Percentiles rank a stretch among this genome's conserved stretches.
Evolutionary conservation across 2,329 filamentous ascomycete genomes (phyloP).

Genomic region (Hymenoscyphus scutula): DNA sequence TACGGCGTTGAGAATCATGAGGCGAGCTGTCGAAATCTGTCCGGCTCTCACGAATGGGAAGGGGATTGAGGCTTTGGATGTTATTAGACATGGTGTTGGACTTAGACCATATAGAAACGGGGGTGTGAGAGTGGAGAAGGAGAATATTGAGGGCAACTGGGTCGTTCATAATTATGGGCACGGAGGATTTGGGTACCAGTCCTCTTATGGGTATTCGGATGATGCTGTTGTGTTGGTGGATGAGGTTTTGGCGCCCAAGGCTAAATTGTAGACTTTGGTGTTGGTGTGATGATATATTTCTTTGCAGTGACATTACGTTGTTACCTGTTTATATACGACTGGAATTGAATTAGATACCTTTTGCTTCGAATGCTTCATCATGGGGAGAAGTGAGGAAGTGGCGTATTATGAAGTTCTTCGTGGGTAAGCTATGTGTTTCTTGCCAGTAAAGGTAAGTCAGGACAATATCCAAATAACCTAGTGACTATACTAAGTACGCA

Average conservation of each 20-base stretch:
- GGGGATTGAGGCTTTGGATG: constrained; percentile 60
- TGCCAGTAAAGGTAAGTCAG: no score
- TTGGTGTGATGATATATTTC: neutral
- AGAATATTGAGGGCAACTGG: constrained; percentile 49
- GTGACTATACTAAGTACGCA: no score
- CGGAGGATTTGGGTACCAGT: constrained; percentile 61
- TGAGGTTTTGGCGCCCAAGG: constrained; percentile 39
- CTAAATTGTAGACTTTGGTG: constrained; percentile 6
- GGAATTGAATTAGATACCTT: no score
- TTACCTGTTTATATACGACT: no score
- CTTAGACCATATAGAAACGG: constrained; percentile 60
- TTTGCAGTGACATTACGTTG: no score
- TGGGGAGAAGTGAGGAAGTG: no score
- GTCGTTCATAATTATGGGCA: constrained; percentile 63
- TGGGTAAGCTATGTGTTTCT: no score
- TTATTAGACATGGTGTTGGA: constrained; percentile 67
- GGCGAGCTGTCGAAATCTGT: constrained; percentile 56
- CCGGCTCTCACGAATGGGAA: constrained; percentile 54
- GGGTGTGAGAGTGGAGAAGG: constrained; percentile 62
- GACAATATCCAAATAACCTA: no score
- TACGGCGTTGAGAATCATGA: constrained; percentile 65
- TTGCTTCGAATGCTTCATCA: no score
- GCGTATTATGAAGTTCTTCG: no score
- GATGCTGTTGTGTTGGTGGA: constrained; percentile 64
- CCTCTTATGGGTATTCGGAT: constrained; percentile 67